Conservation (phyloP, 768 basidiomycete species). For the Mycena albidolilacea region DNA sequence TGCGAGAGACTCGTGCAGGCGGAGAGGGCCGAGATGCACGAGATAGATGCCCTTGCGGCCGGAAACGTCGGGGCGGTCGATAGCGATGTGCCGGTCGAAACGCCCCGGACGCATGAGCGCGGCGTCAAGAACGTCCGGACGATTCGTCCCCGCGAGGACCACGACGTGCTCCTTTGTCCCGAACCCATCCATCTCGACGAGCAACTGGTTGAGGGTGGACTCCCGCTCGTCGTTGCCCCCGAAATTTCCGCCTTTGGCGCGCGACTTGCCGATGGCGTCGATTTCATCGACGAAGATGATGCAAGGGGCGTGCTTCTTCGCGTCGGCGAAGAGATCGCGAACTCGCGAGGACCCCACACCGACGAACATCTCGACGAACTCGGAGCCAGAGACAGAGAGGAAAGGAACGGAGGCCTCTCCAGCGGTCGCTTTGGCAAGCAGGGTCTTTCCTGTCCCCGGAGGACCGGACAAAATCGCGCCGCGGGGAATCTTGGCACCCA, state of each 20-base stretch:
- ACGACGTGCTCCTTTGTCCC: constrained; percentile 98
- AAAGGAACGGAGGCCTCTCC: constrained; percentile 98
- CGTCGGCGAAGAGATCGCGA: constrained; percentile 96
- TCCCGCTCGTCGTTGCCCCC: constrained; percentile 98
- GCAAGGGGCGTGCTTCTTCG: constrained; percentile 97
- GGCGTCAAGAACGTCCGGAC: constrained; percentile 95
- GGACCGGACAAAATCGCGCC: constrained; percentile 96
- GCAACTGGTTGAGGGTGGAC: constrained; percentile 95
- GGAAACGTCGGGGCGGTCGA: constrained; percentile 94
- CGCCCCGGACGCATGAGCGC: constrained; percentile 98
- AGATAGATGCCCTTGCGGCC: constrained; percentile 95
- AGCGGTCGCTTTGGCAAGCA: constrained; percentile 98
- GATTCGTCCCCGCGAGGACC: constrained; percentile 95
- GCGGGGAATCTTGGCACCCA: constrained; percentile 98
- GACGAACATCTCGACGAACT: constrained; percentile 99
- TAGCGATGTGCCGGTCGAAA: constrained; percentile 96
- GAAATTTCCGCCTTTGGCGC: constrained; percentile 82
- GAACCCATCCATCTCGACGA: constrained; percentile 99
- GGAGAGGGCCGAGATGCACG: constrained; percentile 91
- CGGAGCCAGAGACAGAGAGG: constrained; percentile 98
- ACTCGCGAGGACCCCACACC: constrained; percentile 98
- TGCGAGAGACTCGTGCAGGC: constrained; percentile 69
- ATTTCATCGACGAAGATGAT: constrained; percentile 99
- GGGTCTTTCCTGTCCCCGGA: constrained; percentile 98
- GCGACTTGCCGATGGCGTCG: constrained; percentile 97